These are phyloP conservation scores for Angophora floribunda DNA, from an alignment of 345 rosid genomes.

Conservation along the genomic window DNA sequence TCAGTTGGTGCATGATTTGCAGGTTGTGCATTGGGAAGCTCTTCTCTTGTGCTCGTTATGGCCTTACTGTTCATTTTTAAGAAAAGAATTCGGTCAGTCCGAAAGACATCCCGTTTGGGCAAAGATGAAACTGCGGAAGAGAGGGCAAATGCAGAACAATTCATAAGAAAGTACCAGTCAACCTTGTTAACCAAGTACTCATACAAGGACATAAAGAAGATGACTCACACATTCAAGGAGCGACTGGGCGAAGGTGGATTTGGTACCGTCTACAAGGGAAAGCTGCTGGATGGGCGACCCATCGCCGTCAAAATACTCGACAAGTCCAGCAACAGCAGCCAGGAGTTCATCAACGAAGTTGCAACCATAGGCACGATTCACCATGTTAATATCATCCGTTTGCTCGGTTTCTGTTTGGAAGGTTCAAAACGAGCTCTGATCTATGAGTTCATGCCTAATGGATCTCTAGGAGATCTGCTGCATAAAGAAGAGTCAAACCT, in stretches of 20 bases:
- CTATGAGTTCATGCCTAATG: constrained; percentile 16
- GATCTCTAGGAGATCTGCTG: constrained; percentile 11
- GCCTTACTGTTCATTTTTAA: neutral
- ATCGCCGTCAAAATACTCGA: constrained; percentile 9
- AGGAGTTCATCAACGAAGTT: constrained; percentile 10
- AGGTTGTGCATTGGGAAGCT: constrained; percentile 22
- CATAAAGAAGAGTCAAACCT: neutral
- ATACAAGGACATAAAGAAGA: constrained; percentile 10
- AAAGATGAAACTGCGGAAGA: constrained; percentile 2
- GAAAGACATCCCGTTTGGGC: neutral
- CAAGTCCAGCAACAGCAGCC: neutral
- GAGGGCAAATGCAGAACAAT: constrained; percentile 7
- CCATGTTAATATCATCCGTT: constrained; percentile 12
- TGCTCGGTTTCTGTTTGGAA: constrained; percentile 15
- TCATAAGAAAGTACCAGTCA: constrained; percentile 16
- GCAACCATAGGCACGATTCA: constrained; percentile 15
- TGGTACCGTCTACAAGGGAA: constrained; percentile 11
- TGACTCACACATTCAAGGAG: constrained; percentile 8
- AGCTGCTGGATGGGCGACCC: neutral
- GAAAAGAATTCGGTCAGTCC: neutral
- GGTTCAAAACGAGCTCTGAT: constrained; percentile 7
- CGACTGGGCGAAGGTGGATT: constrained; percentile 16
- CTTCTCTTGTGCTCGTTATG: neutral
- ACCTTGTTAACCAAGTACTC: constrained; percentile 8
- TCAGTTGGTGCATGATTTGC: neutral